Base-by-base conservation (phyloP, 192 early-diverging fungal genomes). In the Spizellomyces sp. region DNA sequence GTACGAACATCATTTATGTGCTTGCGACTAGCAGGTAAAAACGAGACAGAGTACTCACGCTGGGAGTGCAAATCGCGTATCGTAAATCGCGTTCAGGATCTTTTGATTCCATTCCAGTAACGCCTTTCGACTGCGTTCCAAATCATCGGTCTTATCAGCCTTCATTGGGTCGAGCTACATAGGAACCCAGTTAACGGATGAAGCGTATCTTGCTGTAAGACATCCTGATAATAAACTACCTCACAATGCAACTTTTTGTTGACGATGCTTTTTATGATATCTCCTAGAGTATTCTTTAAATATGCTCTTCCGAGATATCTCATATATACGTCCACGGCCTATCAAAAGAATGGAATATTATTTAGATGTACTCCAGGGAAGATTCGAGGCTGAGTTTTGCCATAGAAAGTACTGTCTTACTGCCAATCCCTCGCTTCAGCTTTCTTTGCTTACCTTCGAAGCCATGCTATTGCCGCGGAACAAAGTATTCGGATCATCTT, bases 251-350 rank as follows among this genome's bases (percentile, higher is more conserved):
- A 6, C 36, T 69, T 68, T 41, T 69, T 69, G 15, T 9, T 45
- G 42, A 75, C 67, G 41, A 75, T 75, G 21, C 22, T 62, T 12
- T 69, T 68, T 14, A 75, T 62, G 41, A 69, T 64, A n/a, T 55
- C 67, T 41, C 66, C 67, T 9, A 75, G 8, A 8, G 67, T 62
- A 6, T n/a, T 43, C 45, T 69, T 62, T 8, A 75, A 62, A 44
- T 69, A 75, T 12, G 44, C 48, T 58, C 46, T 54, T 9, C 74
- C 74, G 4, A 75, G 43, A 58, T 76, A 70, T 58, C 56, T 5
- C 75, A 76, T 76, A 21, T 66, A 76, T 4, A 76, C 68, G 46
- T 76, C 75, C 12, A 75, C 21, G 3, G 74, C 64, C 70, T 71
- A 17, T 15, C 59, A 61, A 0, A 17, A 15, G 42, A 9, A 21